Conservation (phyloP, 2,329 filamentous ascomycete genomes). For the Aspergillus fijiensis region DNA sequence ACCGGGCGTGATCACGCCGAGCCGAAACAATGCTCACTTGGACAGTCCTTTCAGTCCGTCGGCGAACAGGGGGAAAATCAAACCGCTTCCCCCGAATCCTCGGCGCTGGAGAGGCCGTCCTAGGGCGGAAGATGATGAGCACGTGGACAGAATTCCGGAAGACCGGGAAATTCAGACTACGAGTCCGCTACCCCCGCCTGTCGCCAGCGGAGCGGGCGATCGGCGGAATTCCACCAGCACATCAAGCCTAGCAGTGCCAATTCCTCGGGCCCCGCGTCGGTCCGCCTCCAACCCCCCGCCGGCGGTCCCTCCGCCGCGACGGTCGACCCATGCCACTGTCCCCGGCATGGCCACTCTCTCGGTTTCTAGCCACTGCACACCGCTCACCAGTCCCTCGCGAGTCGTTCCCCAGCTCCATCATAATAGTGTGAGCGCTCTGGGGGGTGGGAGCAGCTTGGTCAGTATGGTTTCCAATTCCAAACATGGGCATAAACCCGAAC, state of each 20-base stretch:
- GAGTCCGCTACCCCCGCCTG: conserved; percentile 9
- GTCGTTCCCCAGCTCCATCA: conserved; percentile 1
- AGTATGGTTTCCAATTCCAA: conserved; percentile 1
- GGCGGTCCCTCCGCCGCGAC: conserved; percentile 42
- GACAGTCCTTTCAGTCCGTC: conserved; percentile 16
- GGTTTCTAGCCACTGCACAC: conserved; percentile 28
- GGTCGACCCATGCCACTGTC: conserved; percentile 30
- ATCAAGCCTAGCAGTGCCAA: conserved; percentile 26
- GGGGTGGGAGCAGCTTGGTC: conserved; percentile 2
- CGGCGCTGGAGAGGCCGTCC: conserved; percentile 44
- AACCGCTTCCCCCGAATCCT: conserved; percentile 44
- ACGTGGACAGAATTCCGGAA: conserved; percentile 32
- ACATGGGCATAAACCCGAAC: conserved; percentile 38
- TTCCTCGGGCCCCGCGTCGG: conserved; percentile 26
- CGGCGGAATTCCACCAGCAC: conserved; percentile 26
- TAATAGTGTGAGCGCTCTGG: not conserved
- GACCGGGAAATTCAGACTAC: conserved; percentile 19
- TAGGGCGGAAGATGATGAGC: conserved; percentile 32
- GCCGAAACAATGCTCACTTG: conserved; percentile 50
- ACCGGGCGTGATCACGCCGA: conserved; percentile 78
- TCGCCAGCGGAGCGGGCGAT: conserved; percentile 17
- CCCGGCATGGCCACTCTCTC: not conserved
- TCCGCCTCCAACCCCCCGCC: conserved; percentile 40
- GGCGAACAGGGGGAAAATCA: conserved; percentile 31
- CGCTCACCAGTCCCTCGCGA: conserved; percentile 19